phyloP scores from a whole-genome alignment of 371 early-diverging fungal species.

The Batkoa obscura region DNA sequence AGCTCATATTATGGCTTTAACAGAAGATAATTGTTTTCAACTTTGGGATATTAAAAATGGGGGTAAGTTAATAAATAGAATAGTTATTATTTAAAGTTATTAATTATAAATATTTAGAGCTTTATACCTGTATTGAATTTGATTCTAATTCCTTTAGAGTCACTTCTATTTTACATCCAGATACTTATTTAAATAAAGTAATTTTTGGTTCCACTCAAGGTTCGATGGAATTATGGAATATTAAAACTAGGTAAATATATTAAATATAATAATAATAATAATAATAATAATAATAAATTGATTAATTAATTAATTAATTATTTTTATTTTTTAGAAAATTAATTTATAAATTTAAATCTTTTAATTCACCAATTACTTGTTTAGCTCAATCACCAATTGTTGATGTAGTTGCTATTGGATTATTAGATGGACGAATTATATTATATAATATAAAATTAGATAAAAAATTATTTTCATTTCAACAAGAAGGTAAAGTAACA shows the following conservation, averaged over 20 bases:
- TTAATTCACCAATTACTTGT: conserved; percentile 53
- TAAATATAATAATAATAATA: background rate
- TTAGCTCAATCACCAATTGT: conserved; percentile 75
- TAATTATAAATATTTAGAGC: conserved; percentile 19
- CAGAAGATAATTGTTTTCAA: conserved; percentile 57
- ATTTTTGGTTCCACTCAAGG: conserved; percentile 73
- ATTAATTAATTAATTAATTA: background rate
- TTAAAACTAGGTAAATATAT: conserved; percentile 28
- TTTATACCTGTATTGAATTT: conserved; percentile 58
- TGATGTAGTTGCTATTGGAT: conserved; percentile 81
- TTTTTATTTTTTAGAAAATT: too few relatives aligned
- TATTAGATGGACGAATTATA: conserved; percentile 66
- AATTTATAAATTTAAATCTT: conserved; percentile 56
- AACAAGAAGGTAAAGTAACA: conserved; percentile 75
- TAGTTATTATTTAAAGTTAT: background rate
- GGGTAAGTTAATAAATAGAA: conserved; percentile 31
- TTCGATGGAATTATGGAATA: conserved; percentile 81
- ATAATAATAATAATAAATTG: conserved; percentile 7
- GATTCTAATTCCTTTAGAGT: conserved; percentile 41
- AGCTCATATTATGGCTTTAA: conserved; percentile 49
- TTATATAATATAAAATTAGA: conserved; percentile 66
- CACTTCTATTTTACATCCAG: conserved; percentile 69
- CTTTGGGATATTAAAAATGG: conserved; percentile 48
- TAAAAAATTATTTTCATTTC: conserved; percentile 43
- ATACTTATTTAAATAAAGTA: conserved; percentile 91